Evolutionary conservation across 495 filamentous ascomycete species (phyloP).

Genomic region (Penicillium malachiteum): DNA sequence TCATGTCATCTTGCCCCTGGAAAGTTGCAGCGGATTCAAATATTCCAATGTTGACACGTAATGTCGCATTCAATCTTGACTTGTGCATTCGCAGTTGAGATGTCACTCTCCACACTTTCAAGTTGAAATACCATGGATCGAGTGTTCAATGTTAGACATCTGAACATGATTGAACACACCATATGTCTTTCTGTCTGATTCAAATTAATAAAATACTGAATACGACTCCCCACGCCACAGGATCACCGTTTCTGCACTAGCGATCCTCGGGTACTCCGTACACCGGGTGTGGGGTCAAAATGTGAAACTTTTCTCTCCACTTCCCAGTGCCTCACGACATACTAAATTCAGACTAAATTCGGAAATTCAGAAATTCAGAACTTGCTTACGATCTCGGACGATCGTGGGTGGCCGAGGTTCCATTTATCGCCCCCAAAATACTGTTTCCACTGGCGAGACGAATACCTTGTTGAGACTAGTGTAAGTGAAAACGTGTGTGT

Average conservation of each 20-base stretch:
- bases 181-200: too few species aligned
- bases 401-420: conserved; percentile 8
- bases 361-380: too few species aligned
- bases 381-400: conserved; percentile 21
- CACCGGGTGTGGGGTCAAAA: not conserved
- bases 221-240: conserved; percentile 7
- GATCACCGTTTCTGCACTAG: conserved; percentile 17
- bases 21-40: not conserved
- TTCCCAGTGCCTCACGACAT: not conserved
- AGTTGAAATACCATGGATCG: too few species aligned
- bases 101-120: too few species aligned
- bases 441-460: not conserved
- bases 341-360: conserved; percentile 7
- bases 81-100: too few species aligned
- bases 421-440: conserved; percentile 5
- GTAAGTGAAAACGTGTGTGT: not conserved
- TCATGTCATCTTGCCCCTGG: not conserved
- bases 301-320: too few species aligned
- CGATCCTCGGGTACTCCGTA: conserved; percentile 2
- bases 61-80: not conserved
- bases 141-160: not conserved
- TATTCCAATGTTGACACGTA: not conserved
- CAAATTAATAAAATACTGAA: not conserved
- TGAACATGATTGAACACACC: not conserved
- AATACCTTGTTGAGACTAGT: not conserved